Evolutionary conservation across 371 early-diverging fungal genomes (phyloP), one percentile per base, ranked within the genome.

Genomic region (Gilbertella persicaria): DNA sequence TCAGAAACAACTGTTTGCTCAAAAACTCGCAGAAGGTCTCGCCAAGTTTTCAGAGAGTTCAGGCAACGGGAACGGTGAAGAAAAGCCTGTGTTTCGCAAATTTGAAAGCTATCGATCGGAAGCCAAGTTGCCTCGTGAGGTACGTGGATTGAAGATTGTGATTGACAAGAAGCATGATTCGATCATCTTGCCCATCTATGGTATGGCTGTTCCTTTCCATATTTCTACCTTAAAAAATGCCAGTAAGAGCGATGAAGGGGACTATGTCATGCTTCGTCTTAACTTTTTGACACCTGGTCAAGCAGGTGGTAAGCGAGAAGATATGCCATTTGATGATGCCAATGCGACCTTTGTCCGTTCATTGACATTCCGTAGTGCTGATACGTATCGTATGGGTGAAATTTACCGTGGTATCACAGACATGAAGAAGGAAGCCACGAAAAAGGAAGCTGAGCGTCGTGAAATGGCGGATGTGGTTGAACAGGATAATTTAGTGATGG

Each of bases 171-270:
- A 89, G 33, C 86, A 82, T 29, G 92, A 96, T 45, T 79, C 96
- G 8, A 81, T 99, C 46, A 85, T 99, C 41, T 73, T 99, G 24
- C 99, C 99, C 4, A 91, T 99, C 33, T 94, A 95, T 62, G 98
- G 98, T 28, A 87, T 91, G 68, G 90, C 98, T 0, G 99, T 99
- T 3, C 99, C 99, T 19, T 99, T 99, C 86, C 99, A 99, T 75
- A 92, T 99, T 45, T 90, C 93, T 13, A 93, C 94, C 0, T 71
- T 99, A 28, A 99, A 99, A 63, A 99, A 93, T 66, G 90, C 91
- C 5, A 91, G 91, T 70, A 95, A 99, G 71, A 89, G 84, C 39
- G 98, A 98, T 48, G 99, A 99, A 79, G 94, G 94, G 35, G 96
- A 96, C 24, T 89, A 80, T 56, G 85, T 89, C n/a, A 91, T 93